These are phyloP conservation scores for Ailanthus altissimus DNA, from an alignment of 345 rosid genomes.

Conservation along the genomic window DNA sequence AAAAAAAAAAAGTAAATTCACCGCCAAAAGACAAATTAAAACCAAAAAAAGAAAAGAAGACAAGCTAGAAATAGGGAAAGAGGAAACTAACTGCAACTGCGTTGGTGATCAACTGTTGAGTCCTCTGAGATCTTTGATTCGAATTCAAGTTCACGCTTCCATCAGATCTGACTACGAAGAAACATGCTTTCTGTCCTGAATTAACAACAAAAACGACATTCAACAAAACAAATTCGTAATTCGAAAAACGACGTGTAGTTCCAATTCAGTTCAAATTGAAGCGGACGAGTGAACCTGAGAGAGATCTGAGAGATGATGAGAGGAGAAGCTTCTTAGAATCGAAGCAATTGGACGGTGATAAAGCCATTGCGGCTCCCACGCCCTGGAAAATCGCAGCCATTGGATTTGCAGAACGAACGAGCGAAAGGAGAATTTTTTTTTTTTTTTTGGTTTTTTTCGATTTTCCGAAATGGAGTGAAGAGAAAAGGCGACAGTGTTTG, in stretches of 20 bases:
- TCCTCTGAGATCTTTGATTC: constrained; percentile 35
- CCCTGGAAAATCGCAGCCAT: constrained; percentile 73
- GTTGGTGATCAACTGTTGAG: constrained; percentile 55
- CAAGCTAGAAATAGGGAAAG: neutral
- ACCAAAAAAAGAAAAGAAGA: neutral
- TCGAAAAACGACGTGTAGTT: neutral
- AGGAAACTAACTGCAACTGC: constrained; percentile 66
- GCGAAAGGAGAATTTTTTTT: neutral
- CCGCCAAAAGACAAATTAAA: neutral
- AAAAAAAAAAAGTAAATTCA: constrained; percentile 20
- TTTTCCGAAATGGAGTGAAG: no score
- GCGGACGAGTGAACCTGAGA: constrained; percentile 42
- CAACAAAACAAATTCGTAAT: neutral
- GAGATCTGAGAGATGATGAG: constrained; percentile 44
- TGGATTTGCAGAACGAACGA: constrained; percentile 3
- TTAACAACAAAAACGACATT: constrained; percentile 13
- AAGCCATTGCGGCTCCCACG: constrained; percentile 56
- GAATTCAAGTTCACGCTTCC: constrained; percentile 41
- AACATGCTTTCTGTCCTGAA: constrained; percentile 52
- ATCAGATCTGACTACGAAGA: constrained; percentile 63
- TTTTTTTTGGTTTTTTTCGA: no score
- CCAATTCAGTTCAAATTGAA: constrained; percentile 1
- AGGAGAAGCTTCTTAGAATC: constrained; percentile 48
- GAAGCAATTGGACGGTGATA: constrained; percentile 45
- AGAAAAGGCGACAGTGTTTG: no score